Evolutionary conservation across 495 filamentous ascomycete species (phyloP), one percentile per base, ranked within the genome.

Genomic region (Schizothecium vesticola): DNA sequence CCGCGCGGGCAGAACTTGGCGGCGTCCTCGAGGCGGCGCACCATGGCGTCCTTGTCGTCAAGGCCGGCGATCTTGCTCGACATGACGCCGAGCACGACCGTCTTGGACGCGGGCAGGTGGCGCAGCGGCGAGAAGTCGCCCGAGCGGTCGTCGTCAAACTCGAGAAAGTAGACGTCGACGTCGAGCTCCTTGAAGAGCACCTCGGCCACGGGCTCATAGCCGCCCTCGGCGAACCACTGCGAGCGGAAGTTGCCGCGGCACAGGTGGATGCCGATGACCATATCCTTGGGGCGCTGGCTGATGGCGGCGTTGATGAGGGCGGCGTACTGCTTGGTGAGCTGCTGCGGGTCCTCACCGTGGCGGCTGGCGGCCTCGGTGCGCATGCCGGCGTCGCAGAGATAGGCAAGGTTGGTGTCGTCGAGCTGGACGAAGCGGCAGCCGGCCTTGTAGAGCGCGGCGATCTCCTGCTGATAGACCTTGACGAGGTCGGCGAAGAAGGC

Each of bases 161-260:
- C 88, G 68, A 90, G 84, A 75, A 90, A 90, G 79, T 87, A 90
- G 2, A 86, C 89, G 68, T 87, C 83, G 25, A 89, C 87, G 69
- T 90, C 83, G 61, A 90, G 82, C 43, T 84, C 82, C 75, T 85
- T 80, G 79, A 90, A 90, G 33, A 90, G 76, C 71, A 86, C 85
- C 79, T 86, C 84, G 7, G 88, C 88, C 28, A 90, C 89, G 61
- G 84, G 83, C 75, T 90, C 88, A 73, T 90, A 90, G 11, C 86
- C 87, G 62, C 88, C 88, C 75, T 89, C 85, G 36, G 87, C 84
- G 73, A 90, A 90, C 80, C 80, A 82, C 72, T 82, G 78, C 78
- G 86, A 74, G 72, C 83, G 73, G 80, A 79, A 87, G 74, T 89
- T 89, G 11, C 88, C 88, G 19, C 84, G 79, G 80, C 88, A 90